Percentiles rank a stretch among this genome's conserved stretches.
Conservation (phyloP, 306 rosid genomes). For the Senna tora region DNA sequence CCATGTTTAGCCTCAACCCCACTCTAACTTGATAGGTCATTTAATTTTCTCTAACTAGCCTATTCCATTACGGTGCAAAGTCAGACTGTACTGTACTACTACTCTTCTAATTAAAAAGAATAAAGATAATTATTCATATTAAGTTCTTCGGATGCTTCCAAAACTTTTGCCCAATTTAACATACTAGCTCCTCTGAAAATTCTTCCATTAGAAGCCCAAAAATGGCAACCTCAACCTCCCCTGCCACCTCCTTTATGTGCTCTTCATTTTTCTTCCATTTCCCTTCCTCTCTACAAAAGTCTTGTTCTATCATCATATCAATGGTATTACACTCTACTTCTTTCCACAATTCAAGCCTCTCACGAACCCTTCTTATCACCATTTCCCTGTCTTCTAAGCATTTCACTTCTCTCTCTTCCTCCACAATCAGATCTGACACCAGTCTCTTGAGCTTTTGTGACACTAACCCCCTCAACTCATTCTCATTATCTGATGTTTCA, state of each 20-base stretch:
- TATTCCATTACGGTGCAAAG: slow-evolving; percentile 45
- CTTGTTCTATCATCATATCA: slow-evolving; percentile 80
- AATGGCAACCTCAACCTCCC: slow-evolving; percentile 68
- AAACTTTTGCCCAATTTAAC: slow-evolving; percentile 36
- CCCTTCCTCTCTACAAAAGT: slow-evolving; percentile 52
- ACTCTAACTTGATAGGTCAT: slow-evolving; percentile 31
- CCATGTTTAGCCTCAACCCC: slow-evolving; percentile 47
- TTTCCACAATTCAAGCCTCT: slow-evolving; percentile 79
- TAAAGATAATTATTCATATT: slow-evolving; percentile 37
- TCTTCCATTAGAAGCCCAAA: slow-evolving; percentile 70
- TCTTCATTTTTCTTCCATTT: slow-evolving; percentile 65
- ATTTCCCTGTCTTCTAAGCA: slow-evolving; percentile 42
- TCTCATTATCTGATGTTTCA: slow-evolving; percentile 40
- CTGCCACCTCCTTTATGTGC: slow-evolving; percentile 54
- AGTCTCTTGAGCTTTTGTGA: slow-evolving; percentile 61
- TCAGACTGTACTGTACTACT: slow-evolving; percentile 49
- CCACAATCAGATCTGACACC: slow-evolving; percentile 66
- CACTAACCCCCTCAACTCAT: slow-evolving; percentile 36
- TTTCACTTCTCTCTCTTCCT: slow-evolving; percentile 53
- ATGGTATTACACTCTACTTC: slow-evolving; percentile 72
- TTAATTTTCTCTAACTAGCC: slow-evolving; percentile 44
- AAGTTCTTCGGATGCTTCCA: slow-evolving; percentile 36
- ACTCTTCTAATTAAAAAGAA: slow-evolving; percentile 46
- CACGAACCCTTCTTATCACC: slow-evolving; percentile 48
- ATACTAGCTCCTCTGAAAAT: slow-evolving; percentile 63